Evolutionary conservation across 1,284 basidiomycete species (phyloP).

Genomic region (Rhodotorula sp.): DNA sequence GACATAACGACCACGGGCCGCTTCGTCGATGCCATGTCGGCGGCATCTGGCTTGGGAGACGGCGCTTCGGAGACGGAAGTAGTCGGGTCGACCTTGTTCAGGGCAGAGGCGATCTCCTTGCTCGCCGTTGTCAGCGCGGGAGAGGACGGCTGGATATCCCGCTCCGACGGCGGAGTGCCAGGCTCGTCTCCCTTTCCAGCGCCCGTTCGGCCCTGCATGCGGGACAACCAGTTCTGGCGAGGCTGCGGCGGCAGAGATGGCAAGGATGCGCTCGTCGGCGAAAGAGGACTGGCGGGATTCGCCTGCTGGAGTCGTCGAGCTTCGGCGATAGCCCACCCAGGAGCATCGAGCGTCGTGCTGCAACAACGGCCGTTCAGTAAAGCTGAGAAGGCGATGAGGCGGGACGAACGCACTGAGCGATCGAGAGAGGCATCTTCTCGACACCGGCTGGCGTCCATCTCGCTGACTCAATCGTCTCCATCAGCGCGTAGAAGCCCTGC

Average conservation of each 20-base stretch:
- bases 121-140: background rate
- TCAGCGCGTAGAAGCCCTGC: constrained; percentile 32
- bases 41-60: too few relatives aligned
- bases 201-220: constrained; percentile 16
- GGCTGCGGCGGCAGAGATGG: background rate
- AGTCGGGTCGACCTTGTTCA: constrained; percentile 5
- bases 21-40: background rate
- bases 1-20: constrained; percentile 55
- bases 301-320: constrained; percentile 9
- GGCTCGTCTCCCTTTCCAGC: constrained; percentile 8
- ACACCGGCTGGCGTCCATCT: constrained; percentile 71
- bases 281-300: background rate
- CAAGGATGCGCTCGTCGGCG: background rate
- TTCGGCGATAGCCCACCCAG: constrained; percentile 56
- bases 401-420: constrained; percentile 44
- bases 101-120: background rate
- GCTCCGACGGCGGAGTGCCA: background rate
- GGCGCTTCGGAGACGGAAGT: background rate
- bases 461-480: constrained; percentile 57
- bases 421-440: constrained; percentile 49
- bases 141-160: constrained; percentile 8
- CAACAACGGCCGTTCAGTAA: too few relatives aligned
- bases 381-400: constrained; percentile 66
- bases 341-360: constrained; percentile 73
- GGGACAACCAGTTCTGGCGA: constrained; percentile 18